Evolutionary conservation across 2,329 filamentous ascomycete species (phyloP), one percentile per base, ranked within the genome.

Genomic region (Thermoascus crustaceus): DNA sequence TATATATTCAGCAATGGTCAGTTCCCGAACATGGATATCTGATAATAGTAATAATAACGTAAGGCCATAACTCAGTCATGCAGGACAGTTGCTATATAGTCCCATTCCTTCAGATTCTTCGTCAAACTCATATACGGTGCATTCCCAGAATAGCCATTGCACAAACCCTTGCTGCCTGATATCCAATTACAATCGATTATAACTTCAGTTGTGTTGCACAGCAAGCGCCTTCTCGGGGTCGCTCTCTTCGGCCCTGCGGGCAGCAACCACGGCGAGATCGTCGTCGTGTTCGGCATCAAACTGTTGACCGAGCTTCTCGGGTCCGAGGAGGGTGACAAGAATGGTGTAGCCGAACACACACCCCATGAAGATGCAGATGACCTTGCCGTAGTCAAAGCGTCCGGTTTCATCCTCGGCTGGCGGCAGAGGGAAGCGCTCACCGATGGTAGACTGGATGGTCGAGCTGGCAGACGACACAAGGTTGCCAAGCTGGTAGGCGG

Each of bases 301-400:
- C 30, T 64, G 58, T 4, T 61, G 53, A n/a, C 61, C 63, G 19
- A 68, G 42, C 30, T 61, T 59, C 51, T 73, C 70, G 0, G 70
- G 70, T 1, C 70, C 70, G 3, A 68, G 43, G 17, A 67, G 52
- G 16, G 63, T 66, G 34, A 65, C 38, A 2, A 79, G 6, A 40
- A 80, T 76, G 4, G 71, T 64, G 52, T 78, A 80, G 2, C 63
- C 73, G 48, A 68, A 94, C 1, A 93, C 85, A 47, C 81, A 86
- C 1, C 72, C 87, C 82, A 94, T 87, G 62, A 94, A 94, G 52
- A 93, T 91, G 53, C 80, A 85, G 44, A 94, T 89, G 7, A 93
- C 85, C 48, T 80, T 80, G 24, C 85, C 85, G 47, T 93, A 93
- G 40, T 85, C 66, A 57, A 81, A 85, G 3, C 81, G 67, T 30